These are phyloP conservation scores for Kluyveromyces aestuarii DNA, from an alignment of 805 yeast genomes.

Conservation along the genomic window DNA sequence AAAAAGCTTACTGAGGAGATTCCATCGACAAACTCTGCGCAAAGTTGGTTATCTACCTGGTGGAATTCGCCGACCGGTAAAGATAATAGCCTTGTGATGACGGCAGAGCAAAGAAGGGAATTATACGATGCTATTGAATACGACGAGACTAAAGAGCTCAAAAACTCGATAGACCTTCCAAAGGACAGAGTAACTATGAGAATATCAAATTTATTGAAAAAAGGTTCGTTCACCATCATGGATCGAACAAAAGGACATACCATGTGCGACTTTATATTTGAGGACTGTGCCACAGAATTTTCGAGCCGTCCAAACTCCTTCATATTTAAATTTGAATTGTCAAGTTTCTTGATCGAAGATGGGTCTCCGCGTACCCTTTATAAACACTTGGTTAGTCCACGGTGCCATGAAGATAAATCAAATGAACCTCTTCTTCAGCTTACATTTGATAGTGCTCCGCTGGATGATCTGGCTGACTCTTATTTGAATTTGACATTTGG, in stretches of 20 bases:
- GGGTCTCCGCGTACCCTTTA: slow-evolving; percentile 73
- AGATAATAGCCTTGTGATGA: slow-evolving; percentile 39
- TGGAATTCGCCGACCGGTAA: slow-evolving; percentile 37
- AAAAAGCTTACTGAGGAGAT: slow-evolving; percentile 9
- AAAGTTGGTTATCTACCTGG: slow-evolving; percentile 67
- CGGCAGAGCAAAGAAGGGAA: slow-evolving; percentile 84
- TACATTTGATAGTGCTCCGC: slow-evolving; percentile 77
- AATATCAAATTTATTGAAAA: slow-evolving; percentile 55
- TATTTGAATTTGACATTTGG: slow-evolving; percentile 61
- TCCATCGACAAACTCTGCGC: slow-evolving; percentile 8
- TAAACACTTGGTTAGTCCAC: slow-evolving; percentile 70
- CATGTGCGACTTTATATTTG: slow-evolving; percentile 72
- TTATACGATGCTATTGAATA: slow-evolving; percentile 89
- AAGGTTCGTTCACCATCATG: slow-evolving; percentile 66
- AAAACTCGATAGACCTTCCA: slow-evolving; percentile 52
- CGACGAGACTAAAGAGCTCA: slow-evolving; percentile 47
- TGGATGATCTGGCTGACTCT: slow-evolving; percentile 78
- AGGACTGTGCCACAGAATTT: slow-evolving; percentile 68
- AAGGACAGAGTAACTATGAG: slow-evolving; percentile 63
- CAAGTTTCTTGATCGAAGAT: slow-evolving; percentile 81
- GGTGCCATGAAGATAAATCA: slow-evolving; percentile 28
- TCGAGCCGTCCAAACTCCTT: slow-evolving; percentile 75
- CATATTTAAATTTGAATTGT: slow-evolving; percentile 59
- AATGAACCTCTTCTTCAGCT: slow-evolving; percentile 69
- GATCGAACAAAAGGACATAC: slow-evolving; percentile 29